A percentile compares a stretch with the other conserved stretches of the same genome.
Evolutionary conservation across 768 basidiomycete genomes (phyloP).

Genomic region (Rossbeevera mucosa): DNA sequence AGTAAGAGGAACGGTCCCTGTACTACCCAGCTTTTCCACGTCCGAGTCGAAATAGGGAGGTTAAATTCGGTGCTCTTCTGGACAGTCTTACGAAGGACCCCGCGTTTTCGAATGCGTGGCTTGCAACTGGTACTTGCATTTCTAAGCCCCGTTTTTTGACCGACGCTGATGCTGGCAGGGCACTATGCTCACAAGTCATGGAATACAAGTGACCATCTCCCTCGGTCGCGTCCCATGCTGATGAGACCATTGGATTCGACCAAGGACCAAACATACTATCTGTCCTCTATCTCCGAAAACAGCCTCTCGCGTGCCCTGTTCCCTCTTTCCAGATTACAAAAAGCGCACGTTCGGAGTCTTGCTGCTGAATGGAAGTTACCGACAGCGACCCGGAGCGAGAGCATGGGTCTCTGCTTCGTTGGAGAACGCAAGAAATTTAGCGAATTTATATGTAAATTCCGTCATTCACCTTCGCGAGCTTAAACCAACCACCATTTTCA

Average conservation of each 20-base stretch:
- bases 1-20: conserved; percentile 34
- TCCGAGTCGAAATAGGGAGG: conserved; percentile 50
- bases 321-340: conserved; percentile 64
- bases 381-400: conserved; percentile 74
- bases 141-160: neutral
- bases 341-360: conserved; percentile 67
- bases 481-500: conserved; percentile 24
- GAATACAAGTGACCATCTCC: conserved; percentile 18
- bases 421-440: conserved; percentile 73
- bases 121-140: conserved; percentile 68
- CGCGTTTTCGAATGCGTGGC: conserved; percentile 46
- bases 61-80: conserved; percentile 86
- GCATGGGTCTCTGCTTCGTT: conserved; percentile 94
- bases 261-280: conserved; percentile 93
- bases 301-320: conserved; percentile 70
- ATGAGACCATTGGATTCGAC: conserved; percentile 49
- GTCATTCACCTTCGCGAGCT: neutral
- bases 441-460: conserved; percentile 61
- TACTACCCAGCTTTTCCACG: neutral
- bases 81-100: conserved; percentile 46
- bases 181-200: conserved; percentile 81
- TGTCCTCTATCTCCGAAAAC: conserved; percentile 68
- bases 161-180: conserved; percentile 39
- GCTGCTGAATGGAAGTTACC: conserved; percentile 60
- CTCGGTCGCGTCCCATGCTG: conserved; percentile 44